These are phyloP conservation scores for Russula sp. DNA, from an alignment of 768 basidiomycete species.

Conservation along the genomic window DNA sequence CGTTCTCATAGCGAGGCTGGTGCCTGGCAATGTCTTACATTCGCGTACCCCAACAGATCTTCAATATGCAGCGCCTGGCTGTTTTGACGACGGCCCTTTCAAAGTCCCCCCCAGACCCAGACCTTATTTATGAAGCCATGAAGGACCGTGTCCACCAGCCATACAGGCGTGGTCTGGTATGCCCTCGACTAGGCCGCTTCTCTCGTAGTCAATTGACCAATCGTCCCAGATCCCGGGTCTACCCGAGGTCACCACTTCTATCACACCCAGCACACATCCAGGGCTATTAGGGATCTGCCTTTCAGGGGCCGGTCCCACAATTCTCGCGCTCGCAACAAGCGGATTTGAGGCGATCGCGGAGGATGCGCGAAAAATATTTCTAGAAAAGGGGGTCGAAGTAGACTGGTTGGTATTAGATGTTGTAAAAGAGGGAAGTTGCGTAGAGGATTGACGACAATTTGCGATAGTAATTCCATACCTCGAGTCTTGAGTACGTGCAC, in stretches of 20 bases:
- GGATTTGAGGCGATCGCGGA: slow-evolving; percentile 83
- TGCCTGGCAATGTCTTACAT: not conserved
- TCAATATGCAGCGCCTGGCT: slow-evolving; percentile 94
- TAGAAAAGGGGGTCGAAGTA: slow-evolving; percentile 64
- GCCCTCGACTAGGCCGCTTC: slow-evolving; percentile 28
- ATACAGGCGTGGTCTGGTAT: slow-evolving; percentile 79
- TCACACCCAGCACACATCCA: slow-evolving; percentile 85
- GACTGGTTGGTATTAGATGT: slow-evolving; percentile 87
- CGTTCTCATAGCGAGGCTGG: slow-evolving; percentile 14
- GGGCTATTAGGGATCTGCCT: slow-evolving; percentile 97
- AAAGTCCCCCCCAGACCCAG: slow-evolving; percentile 86
- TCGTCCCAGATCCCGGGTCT: slow-evolving; percentile 82
- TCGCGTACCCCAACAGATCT: slow-evolving; percentile 56
- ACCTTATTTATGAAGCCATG: slow-evolving; percentile 99
- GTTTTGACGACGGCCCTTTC: slow-evolving; percentile 93
- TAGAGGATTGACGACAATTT: slow-evolving; percentile 16
- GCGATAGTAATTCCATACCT: not conserved
- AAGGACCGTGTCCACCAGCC: slow-evolving; percentile 98
- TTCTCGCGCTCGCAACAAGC: slow-evolving; percentile 85
- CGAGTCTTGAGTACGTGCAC: not conserved
- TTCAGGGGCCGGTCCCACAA: slow-evolving; percentile 96
- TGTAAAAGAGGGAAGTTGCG: slow-evolving; percentile 37
- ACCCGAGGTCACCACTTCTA: slow-evolving; percentile 80
- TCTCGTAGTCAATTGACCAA: not conserved
- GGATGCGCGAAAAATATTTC: slow-evolving; percentile 72